Conservation (phyloP, 2,329 filamentous ascomycete species). For the Aspergillus amoenus region DNA sequence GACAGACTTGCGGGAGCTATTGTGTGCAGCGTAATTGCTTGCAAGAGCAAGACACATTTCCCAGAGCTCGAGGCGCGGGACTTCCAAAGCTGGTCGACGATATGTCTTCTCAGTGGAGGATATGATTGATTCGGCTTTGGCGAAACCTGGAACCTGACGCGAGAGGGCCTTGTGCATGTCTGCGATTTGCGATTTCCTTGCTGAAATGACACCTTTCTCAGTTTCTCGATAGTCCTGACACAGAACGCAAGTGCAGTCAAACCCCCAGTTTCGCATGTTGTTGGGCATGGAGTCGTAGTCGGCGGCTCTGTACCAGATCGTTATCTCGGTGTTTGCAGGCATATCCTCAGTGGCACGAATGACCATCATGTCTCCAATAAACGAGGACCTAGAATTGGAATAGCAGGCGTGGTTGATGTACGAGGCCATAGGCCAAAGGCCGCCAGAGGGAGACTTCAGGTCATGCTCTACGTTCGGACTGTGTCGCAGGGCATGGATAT, state of each 20-base stretch:
- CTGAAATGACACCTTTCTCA: background rate
- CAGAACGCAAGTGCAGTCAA: constrained; percentile 23
- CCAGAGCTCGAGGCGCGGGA: constrained; percentile 25
- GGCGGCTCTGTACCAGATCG: constrained; percentile 40
- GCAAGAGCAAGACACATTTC: constrained; percentile 21
- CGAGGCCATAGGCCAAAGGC: constrained; percentile 52
- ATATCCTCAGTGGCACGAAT: constrained; percentile 50
- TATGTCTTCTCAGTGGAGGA: constrained; percentile 23
- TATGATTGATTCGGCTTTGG: constrained; percentile 16
- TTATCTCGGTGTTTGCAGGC: constrained; percentile 47
- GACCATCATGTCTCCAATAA: constrained; percentile 57
- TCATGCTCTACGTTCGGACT: background rate
- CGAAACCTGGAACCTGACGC: background rate
- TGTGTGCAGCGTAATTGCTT: background rate
- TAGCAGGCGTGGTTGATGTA: constrained; percentile 57
- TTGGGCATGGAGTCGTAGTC: background rate
- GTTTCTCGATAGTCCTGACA: constrained; percentile 20
- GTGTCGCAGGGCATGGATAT: background rate
- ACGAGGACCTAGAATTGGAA: constrained; percentile 47
- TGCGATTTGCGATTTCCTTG: constrained; percentile 13
- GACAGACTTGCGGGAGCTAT: constrained; percentile 16
- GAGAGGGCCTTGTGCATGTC: constrained; percentile 3
- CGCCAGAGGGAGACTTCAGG: constrained; percentile 29
- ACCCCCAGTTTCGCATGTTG: constrained; percentile 23
- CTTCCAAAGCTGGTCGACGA: constrained; percentile 19